Percentiles rank a stretch among this genome's conserved stretches.
phyloP scores from a whole-genome alignment of 2,329 filamentous ascomycete genomes.

The Pestalotiopsis sp. region DNA sequence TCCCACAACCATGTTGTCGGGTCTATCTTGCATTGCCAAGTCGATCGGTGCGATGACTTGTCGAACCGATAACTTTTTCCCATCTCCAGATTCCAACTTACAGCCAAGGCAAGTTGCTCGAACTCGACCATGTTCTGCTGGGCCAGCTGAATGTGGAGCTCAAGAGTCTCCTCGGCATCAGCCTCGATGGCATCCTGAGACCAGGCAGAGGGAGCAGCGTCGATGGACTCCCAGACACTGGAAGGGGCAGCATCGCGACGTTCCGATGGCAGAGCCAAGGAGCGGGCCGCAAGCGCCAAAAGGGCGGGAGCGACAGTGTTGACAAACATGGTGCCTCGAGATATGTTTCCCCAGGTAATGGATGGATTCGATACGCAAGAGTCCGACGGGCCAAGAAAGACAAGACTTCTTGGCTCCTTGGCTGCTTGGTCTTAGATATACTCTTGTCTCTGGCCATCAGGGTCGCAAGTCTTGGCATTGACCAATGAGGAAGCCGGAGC shows the following conservation, averaged over 20 bases:
- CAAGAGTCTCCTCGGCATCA: background rate
- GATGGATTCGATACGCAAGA: background rate
- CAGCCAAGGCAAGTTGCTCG: constrained; percentile 2
- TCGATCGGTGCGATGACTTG: background rate
- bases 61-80: background rate
- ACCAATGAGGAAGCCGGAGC: constrained; percentile 8
- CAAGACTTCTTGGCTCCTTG: constrained; percentile 12
- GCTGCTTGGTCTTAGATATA: constrained; percentile 12
- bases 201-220: constrained; percentile 1
- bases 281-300: constrained; percentile 9
- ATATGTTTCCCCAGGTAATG: background rate
- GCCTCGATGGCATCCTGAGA: background rate
- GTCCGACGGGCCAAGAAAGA: constrained; percentile 7
- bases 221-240: constrained; percentile 10
- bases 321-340: constrained; percentile 7
- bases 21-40: background rate
- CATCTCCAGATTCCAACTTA: background rate
- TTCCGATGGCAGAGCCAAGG: constrained; percentile 8
- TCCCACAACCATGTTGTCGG: background rate
- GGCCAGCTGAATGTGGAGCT: constrained; percentile 10
- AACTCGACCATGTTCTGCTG: constrained; percentile 12
- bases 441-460: background rate
- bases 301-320: constrained; percentile 5
- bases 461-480: constrained; percentile 4
- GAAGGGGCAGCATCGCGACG: background rate